phyloP scores from a whole-genome alignment of 148 eudicot genomes.

The Rhododendron kiyosumense region DNA sequence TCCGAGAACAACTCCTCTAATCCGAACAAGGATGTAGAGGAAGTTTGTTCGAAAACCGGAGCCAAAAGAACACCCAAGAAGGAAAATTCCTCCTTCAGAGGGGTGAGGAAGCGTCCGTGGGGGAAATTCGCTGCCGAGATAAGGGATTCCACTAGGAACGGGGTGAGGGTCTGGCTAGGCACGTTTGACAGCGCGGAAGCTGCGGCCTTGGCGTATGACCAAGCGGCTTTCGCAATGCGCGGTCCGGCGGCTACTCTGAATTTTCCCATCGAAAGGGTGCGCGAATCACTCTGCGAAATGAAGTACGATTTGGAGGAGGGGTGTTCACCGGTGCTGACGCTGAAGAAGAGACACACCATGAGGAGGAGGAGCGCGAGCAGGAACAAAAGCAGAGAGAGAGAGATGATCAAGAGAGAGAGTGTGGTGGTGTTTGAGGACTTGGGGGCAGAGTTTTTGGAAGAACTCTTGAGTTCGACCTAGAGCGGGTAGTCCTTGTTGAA shows the following conservation, averaged over 20 bases:
- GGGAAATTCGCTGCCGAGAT: slow-evolving; percentile 80
- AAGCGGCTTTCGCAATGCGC: slow-evolving; percentile 63
- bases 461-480: slow-evolving; percentile 32
- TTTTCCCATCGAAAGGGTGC: slow-evolving; percentile 57
- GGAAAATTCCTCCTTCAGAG: slow-evolving; percentile 43
- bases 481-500: neutral
- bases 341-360: slow-evolving; percentile 52
- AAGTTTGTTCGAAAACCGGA: slow-evolving; percentile 25
- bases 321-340: slow-evolving; percentile 55
- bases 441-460: slow-evolving; percentile 68
- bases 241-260: slow-evolving; percentile 52
- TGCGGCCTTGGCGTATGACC: slow-evolving; percentile 72
- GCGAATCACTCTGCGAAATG: slow-evolving; percentile 52
- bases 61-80: neutral
- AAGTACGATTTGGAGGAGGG: slow-evolving; percentile 27
- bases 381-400: slow-evolving; percentile 17
- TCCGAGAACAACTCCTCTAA: neutral
- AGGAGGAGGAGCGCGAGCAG: slow-evolving; percentile 30
- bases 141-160: slow-evolving; percentile 72
- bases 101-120: slow-evolving; percentile 72
- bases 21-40: slow-evolving; percentile 24
- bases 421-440: slow-evolving; percentile 74
- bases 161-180: slow-evolving; percentile 73
- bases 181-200: slow-evolving; percentile 72
- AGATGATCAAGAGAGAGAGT: slow-evolving; percentile 15